These are phyloP conservation scores for Candida tetrigidarum DNA, from an alignment of 1,139 yeast genomes.

Conservation along the genomic window DNA sequence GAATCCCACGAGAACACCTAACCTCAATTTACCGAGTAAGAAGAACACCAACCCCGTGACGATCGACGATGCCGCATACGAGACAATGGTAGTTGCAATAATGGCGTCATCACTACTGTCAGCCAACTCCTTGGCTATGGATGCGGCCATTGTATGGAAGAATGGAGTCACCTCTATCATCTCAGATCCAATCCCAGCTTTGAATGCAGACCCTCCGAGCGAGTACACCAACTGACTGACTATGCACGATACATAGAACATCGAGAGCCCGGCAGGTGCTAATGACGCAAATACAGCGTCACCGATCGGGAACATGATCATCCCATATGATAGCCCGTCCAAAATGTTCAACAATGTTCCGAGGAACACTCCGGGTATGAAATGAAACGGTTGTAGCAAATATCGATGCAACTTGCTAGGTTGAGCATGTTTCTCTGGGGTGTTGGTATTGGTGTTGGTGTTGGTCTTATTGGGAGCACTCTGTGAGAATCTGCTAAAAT, in stretches of 20 bases:
- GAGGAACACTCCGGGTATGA: constrained; percentile 76
- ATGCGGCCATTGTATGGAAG: constrained; percentile 91
- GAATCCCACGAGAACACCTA: constrained; percentile 90
- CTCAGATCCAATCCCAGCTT: constrained; percentile 92
- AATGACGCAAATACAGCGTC: constrained; percentile 74
- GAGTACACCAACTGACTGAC: constrained; percentile 88
- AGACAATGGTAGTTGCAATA: constrained; percentile 83
- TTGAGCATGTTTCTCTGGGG: constrained; percentile 5
- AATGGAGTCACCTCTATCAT: constrained; percentile 99
- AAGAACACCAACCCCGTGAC: constrained; percentile 86
- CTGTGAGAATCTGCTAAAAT: no score
- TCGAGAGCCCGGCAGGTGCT: constrained; percentile 89
- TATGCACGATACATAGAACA: constrained; percentile 91
- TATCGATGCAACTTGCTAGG: constrained; percentile 22
- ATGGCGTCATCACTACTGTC: constrained; percentile 55
- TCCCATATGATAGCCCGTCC: constrained; percentile 95
- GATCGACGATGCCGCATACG: constrained; percentile 82
- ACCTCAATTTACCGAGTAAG: constrained; percentile 70
- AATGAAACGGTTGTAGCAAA: constrained; percentile 46
- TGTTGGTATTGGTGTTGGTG: no score
- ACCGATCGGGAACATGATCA: constrained; percentile 94
- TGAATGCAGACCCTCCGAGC: constrained; percentile 87
- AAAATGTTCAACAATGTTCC: constrained; percentile 85
- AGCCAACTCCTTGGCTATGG: constrained; percentile 63
- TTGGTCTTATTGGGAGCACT: no score